These are phyloP conservation scores for Pterocarpus macrocarpus DNA, from an alignment of 306 rosid genomes.

Conservation along the genomic window DNA sequence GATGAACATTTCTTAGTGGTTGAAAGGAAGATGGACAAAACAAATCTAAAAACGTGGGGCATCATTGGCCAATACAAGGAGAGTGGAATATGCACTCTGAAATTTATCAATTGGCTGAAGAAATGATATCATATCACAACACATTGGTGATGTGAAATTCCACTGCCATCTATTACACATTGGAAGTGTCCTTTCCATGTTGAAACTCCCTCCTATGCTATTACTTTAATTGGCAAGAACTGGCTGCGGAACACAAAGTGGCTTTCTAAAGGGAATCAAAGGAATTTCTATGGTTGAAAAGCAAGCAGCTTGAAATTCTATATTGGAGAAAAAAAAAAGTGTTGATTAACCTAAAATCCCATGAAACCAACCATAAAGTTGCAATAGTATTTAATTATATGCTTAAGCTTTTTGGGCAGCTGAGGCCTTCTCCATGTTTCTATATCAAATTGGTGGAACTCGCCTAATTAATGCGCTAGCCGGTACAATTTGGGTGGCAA, in stretches of 20 bases:
- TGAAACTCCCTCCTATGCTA: conserved; percentile 18
- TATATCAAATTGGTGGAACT: conserved; percentile 39
- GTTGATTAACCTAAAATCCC: conserved; percentile 39
- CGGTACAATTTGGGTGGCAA: conserved; percentile 32
- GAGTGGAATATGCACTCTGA: conserved; percentile 47
- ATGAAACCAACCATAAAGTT: conserved; percentile 49
- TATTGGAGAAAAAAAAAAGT: not conserved
- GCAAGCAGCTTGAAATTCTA: conserved; percentile 24
- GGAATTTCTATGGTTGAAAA: conserved; percentile 40
- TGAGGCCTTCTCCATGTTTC: conserved; percentile 22
- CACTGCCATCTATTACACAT: conserved; percentile 37
- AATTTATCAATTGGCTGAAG: conserved; percentile 39
- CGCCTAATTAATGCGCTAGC: conserved; percentile 32
- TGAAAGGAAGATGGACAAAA: conserved; percentile 25
- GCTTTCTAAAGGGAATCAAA: conserved; percentile 44
- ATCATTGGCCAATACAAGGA: conserved; percentile 44
- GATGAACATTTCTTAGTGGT: conserved; percentile 43
- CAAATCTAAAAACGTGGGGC: conserved; percentile 20
- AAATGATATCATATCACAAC: conserved; percentile 36
- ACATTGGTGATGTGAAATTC: conserved; percentile 45
- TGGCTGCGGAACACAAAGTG: conserved; percentile 46
- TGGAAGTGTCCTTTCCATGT: conserved; percentile 37
- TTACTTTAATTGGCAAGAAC: conserved; percentile 42
- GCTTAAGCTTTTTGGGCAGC: conserved; percentile 40
- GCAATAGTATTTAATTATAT: conserved; percentile 43